Base-by-base conservation (phyloP, 2,329 filamentous ascomycete genomes). In the Colletotrichum caudatum region DNA sequence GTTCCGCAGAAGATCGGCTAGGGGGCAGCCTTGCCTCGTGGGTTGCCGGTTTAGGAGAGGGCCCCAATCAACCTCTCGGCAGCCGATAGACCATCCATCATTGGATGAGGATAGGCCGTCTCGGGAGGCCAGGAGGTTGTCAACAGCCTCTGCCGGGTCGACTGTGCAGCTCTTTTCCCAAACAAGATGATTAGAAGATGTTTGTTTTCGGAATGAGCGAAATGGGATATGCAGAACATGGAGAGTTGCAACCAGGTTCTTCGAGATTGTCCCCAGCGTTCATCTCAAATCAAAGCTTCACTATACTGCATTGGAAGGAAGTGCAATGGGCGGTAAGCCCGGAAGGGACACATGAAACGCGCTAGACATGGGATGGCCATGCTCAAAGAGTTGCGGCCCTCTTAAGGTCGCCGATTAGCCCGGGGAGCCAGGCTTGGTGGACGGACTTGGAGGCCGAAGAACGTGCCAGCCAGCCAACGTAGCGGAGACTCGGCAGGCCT, bases 261-360 rank as follows among this genome's bases (percentile, higher is more conserved):
- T 72, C 60, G 63, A 74, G 66, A 74, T 74, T 73, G 51, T 51
- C 65, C 53, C 67, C 69, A 69, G 64, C 72, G 73, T 68, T 73
- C 73, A 74, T 74, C 73, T 73, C 66, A 73, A 66, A 74, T 73
- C 63, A 69, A 62, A 59, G 66, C 64, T 64, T 73, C 66, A 57
- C 71, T 73, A 74, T 71, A 60, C 71, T 71, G 46, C 46, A 64
- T 67, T 71, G 18, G 63, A 66, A 56, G 39, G 61, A 33, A 9
- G 26, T 11, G 37, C 44, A 48, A 50, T 51, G 66, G 61, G 58
- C 66, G 39, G 72, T 74, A 74, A 57, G 33, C 69, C 73, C 35
- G 44, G 69, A 65, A 20, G 9, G 48, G 69, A 51, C 51, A 74
- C 59, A 65, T 74, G 74, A 74, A 74, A 74, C 74, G 54, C 69